A percentile compares a stretch with the other conserved stretches of the same genome.
Evolutionary conservation across 192 early-diverging fungal species (phyloP).

Genomic region (Lunasporangiospora selenospora): DNA sequence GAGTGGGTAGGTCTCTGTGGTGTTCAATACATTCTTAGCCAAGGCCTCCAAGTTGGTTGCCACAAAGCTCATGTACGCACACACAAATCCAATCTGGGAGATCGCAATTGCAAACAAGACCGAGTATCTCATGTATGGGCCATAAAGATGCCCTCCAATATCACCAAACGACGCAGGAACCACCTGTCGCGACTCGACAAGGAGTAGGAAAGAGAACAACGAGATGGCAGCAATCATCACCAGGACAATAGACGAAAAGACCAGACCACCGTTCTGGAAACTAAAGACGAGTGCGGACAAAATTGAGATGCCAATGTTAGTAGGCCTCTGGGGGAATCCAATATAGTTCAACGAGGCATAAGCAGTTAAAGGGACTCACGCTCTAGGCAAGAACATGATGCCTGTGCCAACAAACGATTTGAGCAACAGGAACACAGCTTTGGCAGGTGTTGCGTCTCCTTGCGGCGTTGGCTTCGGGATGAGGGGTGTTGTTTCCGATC

Average conservation of each 20-base stretch:
- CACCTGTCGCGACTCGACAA: constrained; percentile 72
- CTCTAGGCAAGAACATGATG: constrained; percentile 71
- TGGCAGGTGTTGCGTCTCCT: constrained; percentile 69
- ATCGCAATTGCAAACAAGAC: constrained; percentile 77
- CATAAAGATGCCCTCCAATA: constrained; percentile 69
- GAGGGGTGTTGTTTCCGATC: constrained; percentile 45
- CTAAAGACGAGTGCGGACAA: constrained; percentile 31
- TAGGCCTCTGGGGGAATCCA: background rate
- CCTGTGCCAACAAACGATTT: constrained; percentile 87
- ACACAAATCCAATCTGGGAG: constrained; percentile 73
- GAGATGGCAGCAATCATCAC: constrained; percentile 72
- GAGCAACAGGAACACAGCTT: constrained; percentile 79
- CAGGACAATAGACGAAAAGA: constrained; percentile 71
- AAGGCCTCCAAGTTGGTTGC: constrained; percentile 61
- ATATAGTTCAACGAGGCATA: background rate
- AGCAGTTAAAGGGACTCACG: constrained; percentile 59
- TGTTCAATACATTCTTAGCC: constrained; percentile 23
- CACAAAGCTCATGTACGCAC: constrained; percentile 71
- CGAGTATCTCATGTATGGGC: constrained; percentile 66
- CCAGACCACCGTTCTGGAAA: constrained; percentile 79
- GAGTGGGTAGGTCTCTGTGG: constrained; percentile 23
- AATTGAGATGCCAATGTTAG: background rate
- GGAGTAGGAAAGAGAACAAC: constrained; percentile 71
- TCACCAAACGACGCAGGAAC: constrained; percentile 78
- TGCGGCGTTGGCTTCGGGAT: constrained; percentile 50